phyloP scores from a whole-genome alignment of 176 grass and related monocot genomes.

The Cenchrus americanus region DNA sequence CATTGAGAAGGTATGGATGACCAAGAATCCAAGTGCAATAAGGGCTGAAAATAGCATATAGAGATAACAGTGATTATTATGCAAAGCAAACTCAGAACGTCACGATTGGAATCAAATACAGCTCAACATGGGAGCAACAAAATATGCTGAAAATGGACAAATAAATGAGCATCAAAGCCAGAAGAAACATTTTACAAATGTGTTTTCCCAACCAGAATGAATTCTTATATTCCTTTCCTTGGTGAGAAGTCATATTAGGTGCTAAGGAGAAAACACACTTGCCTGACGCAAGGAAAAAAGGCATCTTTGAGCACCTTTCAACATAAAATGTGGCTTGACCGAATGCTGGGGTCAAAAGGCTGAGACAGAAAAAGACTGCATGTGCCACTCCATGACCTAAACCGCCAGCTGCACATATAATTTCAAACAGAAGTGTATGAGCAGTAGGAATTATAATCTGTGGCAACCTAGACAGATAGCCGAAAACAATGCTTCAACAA shows the following conservation, averaged over 20 bases:
- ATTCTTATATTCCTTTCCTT: constrained; percentile 16
- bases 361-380: constrained; percentile 93
- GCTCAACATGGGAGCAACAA: constrained; percentile 21
- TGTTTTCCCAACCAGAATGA: constrained; percentile 23
- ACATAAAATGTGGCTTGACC: constrained; percentile 91
- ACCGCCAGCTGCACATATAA: constrained; percentile 81
- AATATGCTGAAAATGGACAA: constrained; percentile 16
- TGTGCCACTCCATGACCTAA: constrained; percentile 93
- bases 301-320: constrained; percentile 77
- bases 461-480: background rate
- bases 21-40: constrained; percentile 86
- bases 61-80: constrained; percentile 18
- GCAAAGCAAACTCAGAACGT: background rate
- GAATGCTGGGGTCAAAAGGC: constrained; percentile 93
- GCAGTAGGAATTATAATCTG: constrained; percentile 12
- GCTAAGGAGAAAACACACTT: constrained; percentile 17
- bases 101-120: constrained; percentile 17
- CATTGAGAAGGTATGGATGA: constrained; percentile 96
- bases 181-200: constrained; percentile 15
- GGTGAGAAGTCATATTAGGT: constrained; percentile 3
- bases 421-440: constrained; percentile 39
- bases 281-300: constrained; percentile 92
- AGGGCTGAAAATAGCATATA: constrained; percentile 64
- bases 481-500: background rate
- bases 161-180: background rate